These are phyloP conservation scores for Globomyces pollinis-pini DNA, from an alignment of 192 early-diverging fungal genomes.

Conservation along the genomic window DNA sequence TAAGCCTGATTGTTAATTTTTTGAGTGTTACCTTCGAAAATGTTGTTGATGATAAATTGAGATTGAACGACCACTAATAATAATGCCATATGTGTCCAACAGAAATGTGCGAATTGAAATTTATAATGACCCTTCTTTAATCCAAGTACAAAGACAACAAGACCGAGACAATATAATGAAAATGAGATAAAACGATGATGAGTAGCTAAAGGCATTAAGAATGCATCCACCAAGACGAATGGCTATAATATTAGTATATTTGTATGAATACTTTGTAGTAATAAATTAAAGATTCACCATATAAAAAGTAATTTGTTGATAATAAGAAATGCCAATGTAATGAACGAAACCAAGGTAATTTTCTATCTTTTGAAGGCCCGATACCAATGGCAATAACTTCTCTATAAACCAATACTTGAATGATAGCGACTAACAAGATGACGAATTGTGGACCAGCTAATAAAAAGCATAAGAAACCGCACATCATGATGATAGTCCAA, in stretches of 20 bases:
- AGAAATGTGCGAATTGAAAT: conserved; percentile 94
- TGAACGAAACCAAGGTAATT: conserved; percentile 84
- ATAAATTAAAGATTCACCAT: conserved; percentile 87
- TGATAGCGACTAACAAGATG: conserved; percentile 72
- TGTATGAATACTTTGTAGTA: too few species aligned
- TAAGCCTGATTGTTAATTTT: too few species aligned
- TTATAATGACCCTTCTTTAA: conserved; percentile 89
- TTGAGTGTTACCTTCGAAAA: too few species aligned
- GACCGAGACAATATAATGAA: conserved; percentile 75
- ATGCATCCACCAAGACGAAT: conserved; percentile 74
- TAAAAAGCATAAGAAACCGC: conserved; percentile 59
- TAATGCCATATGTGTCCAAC: conserved; percentile 95
- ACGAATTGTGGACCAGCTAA: conserved; percentile 71
- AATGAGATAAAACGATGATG: conserved; percentile 95
- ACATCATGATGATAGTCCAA: conserved; percentile 87
- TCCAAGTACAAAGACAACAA: conserved; percentile 90
- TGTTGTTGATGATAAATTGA: conserved; percentile 96
- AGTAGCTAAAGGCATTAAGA: conserved; percentile 73
- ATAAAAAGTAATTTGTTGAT: conserved; percentile 87
- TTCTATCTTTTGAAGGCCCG: conserved; percentile 72
- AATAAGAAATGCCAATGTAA: conserved; percentile 92
- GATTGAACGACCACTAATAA: conserved; percentile 86
- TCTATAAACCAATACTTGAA: conserved; percentile 80
- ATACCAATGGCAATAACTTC: conserved; percentile 90
- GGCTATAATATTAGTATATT: too few species aligned